Percentiles rank a stretch among this genome's conserved stretches.
Evolutionary conservation across 768 basidiomycete species (phyloP).

Genomic region (Termitomyces eurrhizus): DNA sequence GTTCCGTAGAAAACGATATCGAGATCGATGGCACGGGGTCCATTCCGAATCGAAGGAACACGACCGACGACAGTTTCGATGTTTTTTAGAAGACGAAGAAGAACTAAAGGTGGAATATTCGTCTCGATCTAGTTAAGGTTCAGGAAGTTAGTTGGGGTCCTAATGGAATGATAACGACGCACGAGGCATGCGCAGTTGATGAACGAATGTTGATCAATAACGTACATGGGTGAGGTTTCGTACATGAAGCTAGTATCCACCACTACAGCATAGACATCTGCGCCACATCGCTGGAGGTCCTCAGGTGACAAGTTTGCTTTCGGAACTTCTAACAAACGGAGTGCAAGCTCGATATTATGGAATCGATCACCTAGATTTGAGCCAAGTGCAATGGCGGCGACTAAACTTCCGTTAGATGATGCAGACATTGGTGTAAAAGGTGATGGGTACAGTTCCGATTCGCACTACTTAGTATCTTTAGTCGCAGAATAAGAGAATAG

Average conservation of each 20-base stretch:
- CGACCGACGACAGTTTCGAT: conserved; percentile 79
- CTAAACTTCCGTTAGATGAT: conserved; percentile 16
- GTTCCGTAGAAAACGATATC: conserved; percentile 80
- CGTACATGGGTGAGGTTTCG: conserved; percentile 95
- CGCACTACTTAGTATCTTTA: too few relatives aligned
- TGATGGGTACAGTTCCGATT: background rate
- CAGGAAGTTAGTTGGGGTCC: background rate
- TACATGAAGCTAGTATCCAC: conserved; percentile 87
- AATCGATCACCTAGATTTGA: conserved; percentile 90
- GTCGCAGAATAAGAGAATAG: background rate
- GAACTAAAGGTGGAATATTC: conserved; percentile 49
- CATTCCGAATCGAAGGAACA: conserved; percentile 72
- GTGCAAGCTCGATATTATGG: conserved; percentile 73
- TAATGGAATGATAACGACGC: conserved; percentile 24
- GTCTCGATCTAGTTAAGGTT: conserved; percentile 67
- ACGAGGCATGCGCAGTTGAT: conserved; percentile 92
- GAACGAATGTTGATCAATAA: conserved; percentile 84
- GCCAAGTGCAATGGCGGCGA: conserved; percentile 77
- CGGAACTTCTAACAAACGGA: conserved; percentile 64
- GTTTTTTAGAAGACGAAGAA: conserved; percentile 64
- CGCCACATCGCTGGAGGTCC: conserved; percentile 9
- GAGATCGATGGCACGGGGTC: conserved; percentile 87
- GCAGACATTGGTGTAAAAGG: background rate
- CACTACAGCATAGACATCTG: conserved; percentile 34
- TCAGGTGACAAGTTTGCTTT: conserved; percentile 21